A percentile compares a stretch with the other conserved stretches of the same genome.
Evolutionary conservation across 257 asterid species (phyloP).

Genomic region (Capsicum rhomboideum): DNA sequence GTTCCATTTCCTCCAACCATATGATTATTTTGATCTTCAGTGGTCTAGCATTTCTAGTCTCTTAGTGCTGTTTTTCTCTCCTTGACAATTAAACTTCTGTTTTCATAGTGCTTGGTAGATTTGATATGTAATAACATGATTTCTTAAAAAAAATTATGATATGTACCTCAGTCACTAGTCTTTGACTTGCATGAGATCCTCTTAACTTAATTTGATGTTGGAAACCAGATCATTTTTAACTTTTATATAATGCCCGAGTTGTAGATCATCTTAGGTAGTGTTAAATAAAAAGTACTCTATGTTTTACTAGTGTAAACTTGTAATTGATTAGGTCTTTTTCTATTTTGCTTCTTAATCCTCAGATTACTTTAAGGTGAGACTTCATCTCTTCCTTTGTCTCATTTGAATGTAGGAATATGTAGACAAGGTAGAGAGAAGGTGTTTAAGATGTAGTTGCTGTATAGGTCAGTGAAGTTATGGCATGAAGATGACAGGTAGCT

Average conservation of each 20-base stretch:
- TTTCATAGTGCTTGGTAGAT: background rate
- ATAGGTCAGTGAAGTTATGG: background rate
- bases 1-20: background rate
- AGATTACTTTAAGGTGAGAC: background rate
- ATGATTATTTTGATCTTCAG: background rate
- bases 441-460: background rate
- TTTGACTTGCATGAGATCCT: background rate
- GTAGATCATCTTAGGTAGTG: background rate
- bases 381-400: background rate
- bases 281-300: background rate
- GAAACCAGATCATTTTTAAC: too few relatives aligned
- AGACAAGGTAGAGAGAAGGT: background rate
- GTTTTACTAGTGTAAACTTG: background rate
- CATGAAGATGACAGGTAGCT: background rate
- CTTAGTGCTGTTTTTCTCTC: background rate
- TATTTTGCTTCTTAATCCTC: background rate
- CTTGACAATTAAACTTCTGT: background rate
- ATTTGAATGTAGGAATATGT: background rate
- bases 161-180: background rate
- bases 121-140: background rate
- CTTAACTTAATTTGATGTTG: background rate
- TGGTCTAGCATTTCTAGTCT: background rate
- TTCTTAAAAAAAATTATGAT: background rate
- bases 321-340: background rate
- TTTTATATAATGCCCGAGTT: background rate